These are phyloP conservation scores for Urtica urens DNA, from an alignment of 306 rosid species.

Conservation along the genomic window DNA sequence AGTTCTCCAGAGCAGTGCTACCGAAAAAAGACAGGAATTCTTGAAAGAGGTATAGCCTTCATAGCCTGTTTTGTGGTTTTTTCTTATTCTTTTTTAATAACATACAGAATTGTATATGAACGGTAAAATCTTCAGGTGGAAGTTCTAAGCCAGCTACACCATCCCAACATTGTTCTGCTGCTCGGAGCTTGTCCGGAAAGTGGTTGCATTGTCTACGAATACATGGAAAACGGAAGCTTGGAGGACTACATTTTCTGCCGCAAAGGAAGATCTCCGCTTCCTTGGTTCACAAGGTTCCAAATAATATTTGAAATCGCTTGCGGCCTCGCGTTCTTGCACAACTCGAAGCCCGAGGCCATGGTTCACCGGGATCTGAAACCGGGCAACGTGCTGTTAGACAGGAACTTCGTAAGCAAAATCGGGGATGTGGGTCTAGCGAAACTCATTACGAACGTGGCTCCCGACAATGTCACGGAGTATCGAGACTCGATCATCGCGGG, in stretches of 20 bases:
- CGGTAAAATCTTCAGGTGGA: constrained; percentile 45
- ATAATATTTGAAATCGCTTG: constrained; percentile 70
- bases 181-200: constrained; percentile 94
- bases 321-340: constrained; percentile 80
- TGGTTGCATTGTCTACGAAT: constrained; percentile 75
- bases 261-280: constrained; percentile 53
- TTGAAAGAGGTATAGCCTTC: constrained; percentile 60
- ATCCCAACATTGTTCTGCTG: constrained; percentile 76
- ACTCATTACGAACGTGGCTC: constrained; percentile 51
- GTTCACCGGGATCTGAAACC: constrained; percentile 96
- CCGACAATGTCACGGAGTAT: constrained; percentile 80
- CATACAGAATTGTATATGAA: not conserved
- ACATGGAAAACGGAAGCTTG: constrained; percentile 82
- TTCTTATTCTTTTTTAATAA: constrained; percentile 1
- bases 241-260: constrained; percentile 47
- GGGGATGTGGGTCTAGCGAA: constrained; percentile 87
- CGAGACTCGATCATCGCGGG: constrained; percentile 80
- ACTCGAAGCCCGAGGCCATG: constrained; percentile 69
- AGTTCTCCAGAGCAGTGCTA: constrained; percentile 44
- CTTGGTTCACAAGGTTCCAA: constrained; percentile 67
- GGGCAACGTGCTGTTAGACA: constrained; percentile 75
- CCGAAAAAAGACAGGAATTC: constrained; percentile 67
- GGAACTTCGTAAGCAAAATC: constrained; percentile 72
- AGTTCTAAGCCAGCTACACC: constrained; percentile 85
- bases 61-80: constrained; percentile 11